Evolutionary conservation across 2,329 filamentous ascomycete species (phyloP), one percentile per base, ranked within the genome.

Genomic region (Penicillium digitatum): DNA sequence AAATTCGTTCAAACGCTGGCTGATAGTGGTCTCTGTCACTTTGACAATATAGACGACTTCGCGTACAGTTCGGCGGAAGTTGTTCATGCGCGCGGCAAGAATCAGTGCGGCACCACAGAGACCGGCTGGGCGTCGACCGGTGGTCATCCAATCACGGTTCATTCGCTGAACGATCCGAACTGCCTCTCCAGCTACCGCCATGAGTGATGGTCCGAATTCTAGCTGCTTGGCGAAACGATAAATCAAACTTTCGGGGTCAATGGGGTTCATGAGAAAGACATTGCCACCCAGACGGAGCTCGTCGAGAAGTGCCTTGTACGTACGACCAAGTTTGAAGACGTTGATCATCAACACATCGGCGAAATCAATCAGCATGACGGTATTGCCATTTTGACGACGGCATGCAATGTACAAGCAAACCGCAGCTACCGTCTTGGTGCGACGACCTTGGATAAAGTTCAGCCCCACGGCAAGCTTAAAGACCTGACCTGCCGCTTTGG

Each of bases 41-140:
- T 96, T 97, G 70, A 96, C 93, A 35, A 96, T 89, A 70, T 96
- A 97, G n/a, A 97, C 93, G 9, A 99, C 89, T 74, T 99, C 94
- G 29, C 91, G 85, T 12, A 95, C 86, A 0, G 91, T 96, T 18
- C 94, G 87, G 42, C 93, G 88, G 70, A 95, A 99, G 73, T 97
- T 97, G 81, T 96, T 95, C 88, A 97, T 97, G 49, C 94, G 88
- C 9, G 94, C 93, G 7, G 94, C 94, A 71, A 99, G 87, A 58
- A 99, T 89, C 45, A 99, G 82, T 62, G 92, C 95, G 12, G 94
- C 94, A 58, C 94, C 94, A 71, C 92, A 96, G 52, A 97, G 87
- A 62, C 94, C 94, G 7, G 93, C 93, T 16, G 94, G 94, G 38
- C 94, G 87, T 67, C 94, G 88, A 65, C 94, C 94, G 70, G 92